phyloP scores from a whole-genome alignment of 176 grass and related monocot species.

The Coix lacrymajobi region DNA sequence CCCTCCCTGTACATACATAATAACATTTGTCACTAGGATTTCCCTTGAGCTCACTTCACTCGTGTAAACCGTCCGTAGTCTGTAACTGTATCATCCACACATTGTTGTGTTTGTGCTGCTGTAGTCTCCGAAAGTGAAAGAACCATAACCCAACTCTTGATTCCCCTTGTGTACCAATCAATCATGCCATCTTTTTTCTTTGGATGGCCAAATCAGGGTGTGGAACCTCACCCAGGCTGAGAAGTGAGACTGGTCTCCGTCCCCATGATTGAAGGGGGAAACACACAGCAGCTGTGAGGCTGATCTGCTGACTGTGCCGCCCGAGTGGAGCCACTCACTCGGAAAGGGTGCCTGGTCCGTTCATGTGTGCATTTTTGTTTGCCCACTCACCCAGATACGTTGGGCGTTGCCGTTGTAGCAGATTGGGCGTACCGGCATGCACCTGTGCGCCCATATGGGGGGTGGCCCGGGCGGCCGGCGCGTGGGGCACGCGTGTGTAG shows the following conservation, averaged over 20 bases:
- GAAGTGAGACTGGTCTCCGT: not conserved
- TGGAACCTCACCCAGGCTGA: not conserved
- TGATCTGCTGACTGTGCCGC: not conserved
- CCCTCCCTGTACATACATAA: slow-evolving; percentile 26
- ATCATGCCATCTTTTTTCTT: not conserved
- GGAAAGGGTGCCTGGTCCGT: not conserved
- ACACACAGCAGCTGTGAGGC: not conserved
- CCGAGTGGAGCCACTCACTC: not conserved
- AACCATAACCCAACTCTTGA: not conserved
- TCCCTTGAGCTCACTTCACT: not conserved
- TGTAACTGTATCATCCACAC: slow-evolving; percentile 14
- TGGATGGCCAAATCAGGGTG: not conserved
- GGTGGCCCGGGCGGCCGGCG: not conserved
- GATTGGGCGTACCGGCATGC: not conserved
- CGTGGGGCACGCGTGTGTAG: not conserved
- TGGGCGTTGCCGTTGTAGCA: not conserved
- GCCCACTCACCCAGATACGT: too few species aligned
- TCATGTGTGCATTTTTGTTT: not conserved
- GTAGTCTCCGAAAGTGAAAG: not conserved
- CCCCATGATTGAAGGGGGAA: not conserved
- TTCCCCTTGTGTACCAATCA: not conserved
- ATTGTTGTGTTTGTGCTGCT: slow-evolving; percentile 13
- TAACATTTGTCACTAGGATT: slow-evolving; percentile 20
- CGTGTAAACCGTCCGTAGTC: not conserved
- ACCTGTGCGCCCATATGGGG: not conserved